phyloP scores from a whole-genome alignment of 2,329 filamentous ascomycete genomes.

The Purpureocillium lavendulum region DNA sequence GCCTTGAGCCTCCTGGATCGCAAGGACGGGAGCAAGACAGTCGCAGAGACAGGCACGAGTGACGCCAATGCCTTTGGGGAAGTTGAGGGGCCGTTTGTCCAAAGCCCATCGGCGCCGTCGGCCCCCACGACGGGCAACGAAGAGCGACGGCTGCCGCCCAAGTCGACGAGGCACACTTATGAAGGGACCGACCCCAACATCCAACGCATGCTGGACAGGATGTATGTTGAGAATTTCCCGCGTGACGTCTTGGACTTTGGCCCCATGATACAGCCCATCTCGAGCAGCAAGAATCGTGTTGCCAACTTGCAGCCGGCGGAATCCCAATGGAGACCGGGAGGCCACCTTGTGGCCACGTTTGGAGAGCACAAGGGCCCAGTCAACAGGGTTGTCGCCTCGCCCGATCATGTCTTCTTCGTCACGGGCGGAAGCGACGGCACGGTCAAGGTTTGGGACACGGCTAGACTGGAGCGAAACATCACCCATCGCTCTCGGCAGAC shows the following conservation, averaged over 20 bases:
- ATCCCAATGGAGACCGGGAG: conserved; percentile 69
- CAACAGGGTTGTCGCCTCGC: conserved; percentile 72
- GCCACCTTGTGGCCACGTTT: conserved; percentile 78
- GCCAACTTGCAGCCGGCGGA: conserved; percentile 36
- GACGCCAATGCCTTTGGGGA: conserved; percentile 52
- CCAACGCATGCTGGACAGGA: conserved; percentile 68
- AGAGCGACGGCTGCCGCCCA: conserved; percentile 26
- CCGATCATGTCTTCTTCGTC: conserved; percentile 90
- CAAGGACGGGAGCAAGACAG: conserved; percentile 49
- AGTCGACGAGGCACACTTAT: conserved; percentile 67
- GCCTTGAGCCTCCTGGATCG: conserved; percentile 51
- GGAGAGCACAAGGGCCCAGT: conserved; percentile 79
- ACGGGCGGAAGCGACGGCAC: conserved; percentile 87
- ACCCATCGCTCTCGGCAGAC: conserved; percentile 81
- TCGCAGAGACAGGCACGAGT: conserved; percentile 50
- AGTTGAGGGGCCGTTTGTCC: conserved; percentile 48
- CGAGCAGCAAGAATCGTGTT: conserved; percentile 43
- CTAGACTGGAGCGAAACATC: conserved; percentile 82
- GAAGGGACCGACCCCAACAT: conserved; percentile 67
- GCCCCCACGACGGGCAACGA: conserved; percentile 14
- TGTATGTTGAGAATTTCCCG: conserved; percentile 68
- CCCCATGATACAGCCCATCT: conserved; percentile 66
- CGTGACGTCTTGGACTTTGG: conserved; percentile 65
- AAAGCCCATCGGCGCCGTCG: conserved; percentile 15
- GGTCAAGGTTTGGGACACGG: conserved; percentile 90